phyloP scores from a whole-genome alignment of 176 grass and related monocot species.

The Raddia guianensis region DNA sequence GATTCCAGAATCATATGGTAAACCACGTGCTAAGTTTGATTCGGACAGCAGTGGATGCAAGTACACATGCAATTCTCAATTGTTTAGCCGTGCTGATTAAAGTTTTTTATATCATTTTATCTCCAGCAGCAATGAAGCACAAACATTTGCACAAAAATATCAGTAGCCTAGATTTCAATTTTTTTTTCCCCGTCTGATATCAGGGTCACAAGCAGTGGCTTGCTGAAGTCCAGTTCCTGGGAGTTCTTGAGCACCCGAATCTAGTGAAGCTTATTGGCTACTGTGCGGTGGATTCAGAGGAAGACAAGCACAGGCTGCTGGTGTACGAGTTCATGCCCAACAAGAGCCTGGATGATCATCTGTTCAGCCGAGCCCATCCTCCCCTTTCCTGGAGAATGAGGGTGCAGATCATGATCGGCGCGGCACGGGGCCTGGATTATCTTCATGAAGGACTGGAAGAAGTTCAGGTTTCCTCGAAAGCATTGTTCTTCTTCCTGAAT shows the following conservation, averaged over 20 bases:
- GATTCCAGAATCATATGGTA: conserved; percentile 1
- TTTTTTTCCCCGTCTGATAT: background rate
- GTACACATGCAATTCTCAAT: background rate
- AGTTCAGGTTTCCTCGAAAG: conserved; percentile 62
- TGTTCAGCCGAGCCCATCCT: conserved; percentile 71
- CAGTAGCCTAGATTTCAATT: background rate
- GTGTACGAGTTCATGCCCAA: conserved; percentile 97
- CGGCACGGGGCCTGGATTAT: conserved; percentile 62
- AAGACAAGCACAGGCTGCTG: conserved; percentile 58
- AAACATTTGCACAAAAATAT: background rate
- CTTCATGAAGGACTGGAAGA: conserved; percentile 73
- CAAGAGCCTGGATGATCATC: conserved; percentile 82
- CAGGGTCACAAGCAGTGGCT: conserved; percentile 98
- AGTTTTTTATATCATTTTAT: background rate
- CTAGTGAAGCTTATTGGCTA: conserved; percentile 89
- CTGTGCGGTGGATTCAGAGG: conserved; percentile 69
- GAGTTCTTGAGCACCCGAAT: conserved; percentile 84
- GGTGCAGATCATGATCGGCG: conserved; percentile 69
- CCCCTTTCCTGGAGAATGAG: conserved; percentile 67
- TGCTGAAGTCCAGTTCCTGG: conserved; percentile 82
- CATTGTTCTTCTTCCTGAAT: conserved; percentile 1
- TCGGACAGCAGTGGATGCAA: background rate
- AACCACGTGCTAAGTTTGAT: background rate
- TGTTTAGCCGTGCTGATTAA: background rate
- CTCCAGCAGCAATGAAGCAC: background rate